phyloP scores from a whole-genome alignment of 2,329 filamentous ascomycete genomes.

The Colletotrichum sp. region DNA sequence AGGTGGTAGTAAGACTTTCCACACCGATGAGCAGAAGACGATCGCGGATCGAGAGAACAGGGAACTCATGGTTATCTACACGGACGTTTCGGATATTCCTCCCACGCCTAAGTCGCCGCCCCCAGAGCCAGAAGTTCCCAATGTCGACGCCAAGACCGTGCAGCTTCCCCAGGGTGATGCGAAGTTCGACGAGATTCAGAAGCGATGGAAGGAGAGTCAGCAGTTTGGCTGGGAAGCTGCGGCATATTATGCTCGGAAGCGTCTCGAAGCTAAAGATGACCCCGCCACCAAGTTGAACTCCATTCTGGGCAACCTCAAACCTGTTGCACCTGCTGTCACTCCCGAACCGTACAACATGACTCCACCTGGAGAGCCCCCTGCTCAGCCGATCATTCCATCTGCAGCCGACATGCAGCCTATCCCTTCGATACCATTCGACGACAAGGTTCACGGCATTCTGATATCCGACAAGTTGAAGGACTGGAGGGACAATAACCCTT shows the following conservation, averaged over 20 bases:
- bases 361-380: slow-evolving; percentile 7
- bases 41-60: slow-evolving; percentile 63
- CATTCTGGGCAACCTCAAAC: slow-evolving; percentile 35
- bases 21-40: slow-evolving; percentile 59
- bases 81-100: slow-evolving; percentile 58
- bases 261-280: slow-evolving; percentile 43
- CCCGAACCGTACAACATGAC: slow-evolving; percentile 23
- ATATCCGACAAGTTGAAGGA: slow-evolving; percentile 46
- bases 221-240: slow-evolving; percentile 49
- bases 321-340: slow-evolving; percentile 10
- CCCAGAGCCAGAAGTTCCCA: slow-evolving; percentile 32
- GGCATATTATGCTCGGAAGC: slow-evolving; percentile 45
- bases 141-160: slow-evolving; percentile 30
- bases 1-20: slow-evolving; percentile 55
- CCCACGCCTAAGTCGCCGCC: slow-evolving; percentile 60
- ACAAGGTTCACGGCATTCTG: slow-evolving; percentile 48
- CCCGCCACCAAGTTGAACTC: slow-evolving; percentile 43
- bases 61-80: slow-evolving; percentile 67
- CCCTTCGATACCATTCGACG: slow-evolving; percentile 37
- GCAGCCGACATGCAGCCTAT: slow-evolving; percentile 35
- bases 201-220: slow-evolving; percentile 52
- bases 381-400: slow-evolving; percentile 30
- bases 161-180: slow-evolving; percentile 43
- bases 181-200: slow-evolving; percentile 53
- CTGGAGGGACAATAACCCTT: slow-evolving; percentile 47